phyloP scores from a whole-genome alignment of 1,284 basidiomycete species.

The Laetiporus sulphureus region DNA sequence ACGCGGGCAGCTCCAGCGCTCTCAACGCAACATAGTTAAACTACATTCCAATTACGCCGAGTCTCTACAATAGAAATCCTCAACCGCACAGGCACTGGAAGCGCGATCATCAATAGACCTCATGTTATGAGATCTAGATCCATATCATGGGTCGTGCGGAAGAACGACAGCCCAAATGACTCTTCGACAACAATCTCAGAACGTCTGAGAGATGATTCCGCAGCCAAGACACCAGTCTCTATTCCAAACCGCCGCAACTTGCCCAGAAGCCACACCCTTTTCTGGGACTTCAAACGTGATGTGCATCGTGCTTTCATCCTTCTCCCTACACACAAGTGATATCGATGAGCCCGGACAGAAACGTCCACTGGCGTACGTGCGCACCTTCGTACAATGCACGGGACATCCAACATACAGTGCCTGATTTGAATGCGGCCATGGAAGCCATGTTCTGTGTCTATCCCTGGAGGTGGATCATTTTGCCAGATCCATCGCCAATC shows the following conservation, averaged over 20 bases:
- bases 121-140: too few species aligned
- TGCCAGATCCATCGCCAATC: slow-evolving; percentile 77
- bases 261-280: slow-evolving; percentile 73
- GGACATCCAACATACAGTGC: slow-evolving; percentile 58
- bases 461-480: slow-evolving; percentile 42
- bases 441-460: slow-evolving; percentile 39
- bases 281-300: slow-evolving; percentile 55
- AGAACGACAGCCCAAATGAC: too few species aligned
- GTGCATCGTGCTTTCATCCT: slow-evolving; percentile 21
- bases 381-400: slow-evolving; percentile 38
- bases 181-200: too few species aligned
- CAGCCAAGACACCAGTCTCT: slow-evolving; percentile 81
- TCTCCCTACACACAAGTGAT: slow-evolving; percentile 4
- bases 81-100: too few species aligned
- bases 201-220: slow-evolving; percentile 48
- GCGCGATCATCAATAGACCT: too few species aligned
- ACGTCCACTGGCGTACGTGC: neutral
- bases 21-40: too few species aligned
- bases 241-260: slow-evolving; percentile 72
- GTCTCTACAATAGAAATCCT: too few species aligned
- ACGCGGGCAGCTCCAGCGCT: too few species aligned
- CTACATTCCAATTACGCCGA: too few species aligned
- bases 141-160: too few species aligned
- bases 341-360: neutral
- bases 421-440: slow-evolving; percentile 59